Base-by-base conservation (phyloP, 2,329 filamentous ascomycete species). In the Claviceps monticola region DNA sequence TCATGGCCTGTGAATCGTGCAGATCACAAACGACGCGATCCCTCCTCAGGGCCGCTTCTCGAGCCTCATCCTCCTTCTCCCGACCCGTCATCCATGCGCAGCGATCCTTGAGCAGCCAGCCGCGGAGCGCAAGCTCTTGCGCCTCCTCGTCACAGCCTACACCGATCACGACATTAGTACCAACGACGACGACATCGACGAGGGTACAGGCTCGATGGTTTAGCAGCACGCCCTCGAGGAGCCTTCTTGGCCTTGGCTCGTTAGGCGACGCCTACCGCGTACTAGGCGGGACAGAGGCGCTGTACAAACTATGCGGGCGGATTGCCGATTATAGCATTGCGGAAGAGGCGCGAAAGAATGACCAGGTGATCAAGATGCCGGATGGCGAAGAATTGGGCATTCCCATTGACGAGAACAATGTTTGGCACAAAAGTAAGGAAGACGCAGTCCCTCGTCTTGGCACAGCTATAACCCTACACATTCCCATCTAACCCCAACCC, bases 371-470 rank as follows among this genome's bases (percentile, higher is more conserved):
- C 29, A 84, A 82, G 65, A 85, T 86, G 2, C 80, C 79, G 50
- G 82, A 84, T 36, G 90, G 88, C 8, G 86, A 94, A 65, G 88
- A 97, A 66, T 66, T 97, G 48, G 90, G 91, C 16, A 54, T 58
- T 3, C 59, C 67, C 14, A 50, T 64, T 6, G 60, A 62, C 44
- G 52, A 60, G 5, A 57, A 59, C 4, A 66, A 62, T 4, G 64
- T 65, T 38, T 96, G 91, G 91, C 88, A 94, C 66, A 74, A 82
- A 61, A 80, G 88, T 93, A 72, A 51, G 42, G 17, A 21, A 34
- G 29, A 34, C 11, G 29, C 17, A 41, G 39, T n/a, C 39, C 17
- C 16, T 41, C 39, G 8, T 41, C 39, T 19, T 7, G 14, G 21
- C 17, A 42, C 19, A 34, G 29, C 29, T 34, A 34, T 11, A 34